These are phyloP conservation scores for Cadophora luteo-olivacea DNA, from an alignment of 2,329 filamentous ascomycete genomes.

Conservation along the genomic window DNA sequence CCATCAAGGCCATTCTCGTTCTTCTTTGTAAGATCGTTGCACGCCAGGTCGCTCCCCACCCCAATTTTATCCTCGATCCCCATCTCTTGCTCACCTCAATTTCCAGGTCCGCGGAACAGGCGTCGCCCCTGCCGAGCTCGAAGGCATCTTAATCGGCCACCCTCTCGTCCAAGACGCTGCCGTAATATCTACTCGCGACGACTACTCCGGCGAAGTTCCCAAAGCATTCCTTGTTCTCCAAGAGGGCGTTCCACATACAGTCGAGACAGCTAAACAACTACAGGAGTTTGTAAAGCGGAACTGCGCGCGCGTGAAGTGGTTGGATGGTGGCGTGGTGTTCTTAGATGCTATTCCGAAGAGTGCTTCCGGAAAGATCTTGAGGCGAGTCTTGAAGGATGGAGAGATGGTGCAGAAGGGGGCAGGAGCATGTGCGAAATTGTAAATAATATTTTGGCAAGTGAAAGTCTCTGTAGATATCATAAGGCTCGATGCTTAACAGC, in stretches of 20 bases:
- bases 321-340: slow-evolving; percentile 68
- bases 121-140: slow-evolving; percentile 84
- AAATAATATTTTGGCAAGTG: too few relatives aligned
- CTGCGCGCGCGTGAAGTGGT: slow-evolving; percentile 74
- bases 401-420: slow-evolving; percentile 72
- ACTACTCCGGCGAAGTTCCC: slow-evolving; percentile 68
- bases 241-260: slow-evolving; percentile 62
- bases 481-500: too few relatives aligned
- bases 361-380: slow-evolving; percentile 75
- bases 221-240: slow-evolving; percentile 68
- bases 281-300: slow-evolving; percentile 66
- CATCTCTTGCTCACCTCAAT: too few relatives aligned
- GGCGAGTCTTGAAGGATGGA: slow-evolving; percentile 72
- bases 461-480: too few relatives aligned
- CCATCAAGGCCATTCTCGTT: too few relatives aligned
- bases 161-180: slow-evolving; percentile 78
- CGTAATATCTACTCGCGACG: slow-evolving; percentile 75
- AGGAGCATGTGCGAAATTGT: slow-evolving; percentile 72
- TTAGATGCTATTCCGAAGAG: slow-evolving; percentile 75
- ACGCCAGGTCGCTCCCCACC: too few relatives aligned
- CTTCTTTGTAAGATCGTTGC: too few relatives aligned
- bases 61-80: too few relatives aligned
- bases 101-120: slow-evolving; percentile 73
- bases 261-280: slow-evolving; percentile 55
- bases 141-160: slow-evolving; percentile 79